Conservation (phyloP, 176 grass and related monocot species). For the Alloteropsis semialata region DNA sequence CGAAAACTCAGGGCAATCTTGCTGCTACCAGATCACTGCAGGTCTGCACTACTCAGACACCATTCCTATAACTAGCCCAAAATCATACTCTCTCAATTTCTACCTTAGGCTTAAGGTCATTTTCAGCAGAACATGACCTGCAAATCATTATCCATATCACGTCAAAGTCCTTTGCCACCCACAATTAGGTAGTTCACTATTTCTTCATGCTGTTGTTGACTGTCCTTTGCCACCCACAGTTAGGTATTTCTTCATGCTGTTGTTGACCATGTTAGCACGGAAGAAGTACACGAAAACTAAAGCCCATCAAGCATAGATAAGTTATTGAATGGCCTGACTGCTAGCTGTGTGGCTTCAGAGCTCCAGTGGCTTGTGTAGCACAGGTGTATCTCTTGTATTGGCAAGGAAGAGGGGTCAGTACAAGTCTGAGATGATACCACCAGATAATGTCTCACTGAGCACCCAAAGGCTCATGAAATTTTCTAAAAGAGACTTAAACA, state of each 20-base stretch:
- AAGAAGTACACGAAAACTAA: neutral
- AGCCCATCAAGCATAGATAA: constrained; percentile 26
- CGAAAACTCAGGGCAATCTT: constrained; percentile 23
- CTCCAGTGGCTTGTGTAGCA: neutral
- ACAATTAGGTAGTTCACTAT: too few species aligned
- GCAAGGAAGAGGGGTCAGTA: neutral
- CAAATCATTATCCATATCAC: constrained; percentile 35
- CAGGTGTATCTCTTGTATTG: neutral
- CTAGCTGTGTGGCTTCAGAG: constrained; percentile 18
- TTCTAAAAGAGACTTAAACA: neutral
- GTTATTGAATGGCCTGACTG: constrained; percentile 32
- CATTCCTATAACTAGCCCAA: neutral
- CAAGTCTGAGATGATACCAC: neutral
- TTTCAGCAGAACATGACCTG: constrained; percentile 8
- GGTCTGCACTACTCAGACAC: neutral
- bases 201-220: too few species aligned
- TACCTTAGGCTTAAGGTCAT: neutral
- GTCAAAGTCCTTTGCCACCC: too few species aligned
- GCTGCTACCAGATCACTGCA: neutral
- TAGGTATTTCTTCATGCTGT: constrained; percentile 34
- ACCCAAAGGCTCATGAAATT: constrained; percentile 15
- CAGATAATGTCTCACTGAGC: neutral
- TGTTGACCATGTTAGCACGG: neutral
- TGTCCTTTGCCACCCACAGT: constrained; percentile 33
- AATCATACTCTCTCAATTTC: constrained; percentile 13